Base-by-base conservation (phyloP, 306 rosid genomes). In the Vicia villosa region DNA sequence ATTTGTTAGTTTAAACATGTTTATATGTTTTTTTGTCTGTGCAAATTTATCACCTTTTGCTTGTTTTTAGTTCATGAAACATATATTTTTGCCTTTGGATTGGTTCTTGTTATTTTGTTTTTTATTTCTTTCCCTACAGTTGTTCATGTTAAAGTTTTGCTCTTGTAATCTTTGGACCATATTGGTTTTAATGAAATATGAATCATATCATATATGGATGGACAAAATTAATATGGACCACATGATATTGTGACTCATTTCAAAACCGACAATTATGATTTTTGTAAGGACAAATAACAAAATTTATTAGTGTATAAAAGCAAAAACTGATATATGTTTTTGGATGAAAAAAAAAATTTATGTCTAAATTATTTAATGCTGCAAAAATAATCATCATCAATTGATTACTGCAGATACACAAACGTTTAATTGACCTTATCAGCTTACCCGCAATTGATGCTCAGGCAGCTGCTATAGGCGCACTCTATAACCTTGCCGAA, bases 401-500 rank as follows among this genome's bases (percentile, higher is more conserved):
- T 63, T 60, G 79, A 61, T 70, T 51, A 47, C 57, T 68, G 82
- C 87, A 94, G 99, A 86, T 94, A 80, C 89, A 94, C 86, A 91
- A 86, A 85, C 96, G 92, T 16, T 81, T 92, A 63, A 82, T 92
- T 49, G 96, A 92, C 79, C 92, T 92, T 59, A 77, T 92, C 88
- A 92, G 96, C 85, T 77, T 88, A 63, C 98, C 88, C 10, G 97
- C 87, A 71, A 65, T 81, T 2, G 99, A 91, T 77, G 97, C 99
- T 20, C 96, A 89, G 80, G 99, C 96, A 58, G 95, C 95, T 67
- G 96, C 97, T 22, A 85, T 95, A 47, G 99, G 99, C 32, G 99
- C 99, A 21, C 95, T 95, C 40, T 95, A 89, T 82, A 95, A 95
- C 91, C 96, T 95, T 11, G 95, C 94, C 8, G 99, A 95, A 87